Percentiles rank a stretch among this genome's conserved stretches.
Conservation (phyloP, 1,139 yeast genomes). For the Magnusiomyces fungicola region DNA sequence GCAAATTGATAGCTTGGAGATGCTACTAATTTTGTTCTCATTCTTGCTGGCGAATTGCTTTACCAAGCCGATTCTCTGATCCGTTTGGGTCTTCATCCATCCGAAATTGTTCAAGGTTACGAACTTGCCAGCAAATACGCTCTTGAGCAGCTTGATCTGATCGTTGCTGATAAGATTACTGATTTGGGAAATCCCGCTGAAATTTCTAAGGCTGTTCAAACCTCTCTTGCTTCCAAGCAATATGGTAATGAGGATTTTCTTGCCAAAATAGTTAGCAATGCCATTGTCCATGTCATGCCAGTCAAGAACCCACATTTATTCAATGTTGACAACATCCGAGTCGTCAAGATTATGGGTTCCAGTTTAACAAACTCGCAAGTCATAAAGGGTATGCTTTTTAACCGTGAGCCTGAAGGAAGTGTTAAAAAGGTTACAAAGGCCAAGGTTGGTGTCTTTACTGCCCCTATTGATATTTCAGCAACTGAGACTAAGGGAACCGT, state of each 20-base stretch:
- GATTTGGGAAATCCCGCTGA: constrained; percentile 50
- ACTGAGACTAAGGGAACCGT: constrained; percentile 98
- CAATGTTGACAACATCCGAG: constrained; percentile 89
- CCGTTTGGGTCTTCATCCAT: constrained; percentile 78
- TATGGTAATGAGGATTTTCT: constrained; percentile 79
- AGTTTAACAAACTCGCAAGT: constrained; percentile 68
- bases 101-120: constrained; percentile 87
- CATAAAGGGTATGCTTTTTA: constrained; percentile 96
- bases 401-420: constrained; percentile 91
- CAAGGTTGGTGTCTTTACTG: constrained; percentile 86
- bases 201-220: constrained; percentile 66
- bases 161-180: constrained; percentile 57
- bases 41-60: constrained; percentile 86
- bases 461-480: constrained; percentile 89
- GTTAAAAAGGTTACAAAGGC: constrained; percentile 61
- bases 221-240: constrained; percentile 91
- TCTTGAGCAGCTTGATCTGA: constrained; percentile 51
- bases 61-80: constrained; percentile 77
- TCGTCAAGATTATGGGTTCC: constrained; percentile 94
- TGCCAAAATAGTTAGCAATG: constrained; percentile 76
- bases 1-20: constrained; percentile 69
- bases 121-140: constrained; percentile 75
- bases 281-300: constrained; percentile 75
- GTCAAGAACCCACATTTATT: constrained; percentile 47
- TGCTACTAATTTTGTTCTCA: constrained; percentile 61